Evolutionary conservation across 768 basidiomycete genomes (phyloP), one percentile per base, ranked within the genome.

Genomic region (Crepidotus variabilis): DNA sequence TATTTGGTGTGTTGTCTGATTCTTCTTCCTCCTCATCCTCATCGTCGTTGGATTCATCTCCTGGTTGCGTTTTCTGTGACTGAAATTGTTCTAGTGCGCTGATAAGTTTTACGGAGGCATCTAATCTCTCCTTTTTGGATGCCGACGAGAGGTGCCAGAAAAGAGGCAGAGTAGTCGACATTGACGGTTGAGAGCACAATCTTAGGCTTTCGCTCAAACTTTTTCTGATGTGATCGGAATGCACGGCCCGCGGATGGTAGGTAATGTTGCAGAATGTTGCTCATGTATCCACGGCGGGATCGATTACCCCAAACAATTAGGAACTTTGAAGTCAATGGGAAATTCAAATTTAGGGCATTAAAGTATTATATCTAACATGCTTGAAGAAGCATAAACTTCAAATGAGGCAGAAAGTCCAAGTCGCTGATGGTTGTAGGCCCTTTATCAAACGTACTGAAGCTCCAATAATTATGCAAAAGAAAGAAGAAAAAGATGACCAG

Each of bases 71-170:
- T 59, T 79, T 79, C 14, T 81, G 79, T 6, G 79, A 69, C 72
- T 98, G 94, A 66, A 97, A 95, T 60, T 87, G 85, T 72, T 95
- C 88, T 62, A 98, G 81, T 18, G 91, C 78, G 16, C 76, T 75
- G 56, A 96, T 71, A 51, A 98, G 86, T 68, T 93, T 90, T 24
- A 90, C 86, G 2, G 94, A 94, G 13, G 94, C 89, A 62, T 88
- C 85, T 34, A 96, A 66, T 8, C 94, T 86, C 58, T 92, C 87
- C 55, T 87, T 85, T 73, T 86, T 92, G 18, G 82, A 83, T 1
- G 83, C 75, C 2, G 90, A 92, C 14, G 94, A 95, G 52, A 98
- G 78, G 69, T 94, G 79, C 94, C 94, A 97, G 80, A 94, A 98
- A 33, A 97, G 80, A 13, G 92, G 90, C 54, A 98, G 83, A 33